Base-by-base conservation (phyloP, 345 rosid genomes). In the Eutrema japonicum region DNA sequence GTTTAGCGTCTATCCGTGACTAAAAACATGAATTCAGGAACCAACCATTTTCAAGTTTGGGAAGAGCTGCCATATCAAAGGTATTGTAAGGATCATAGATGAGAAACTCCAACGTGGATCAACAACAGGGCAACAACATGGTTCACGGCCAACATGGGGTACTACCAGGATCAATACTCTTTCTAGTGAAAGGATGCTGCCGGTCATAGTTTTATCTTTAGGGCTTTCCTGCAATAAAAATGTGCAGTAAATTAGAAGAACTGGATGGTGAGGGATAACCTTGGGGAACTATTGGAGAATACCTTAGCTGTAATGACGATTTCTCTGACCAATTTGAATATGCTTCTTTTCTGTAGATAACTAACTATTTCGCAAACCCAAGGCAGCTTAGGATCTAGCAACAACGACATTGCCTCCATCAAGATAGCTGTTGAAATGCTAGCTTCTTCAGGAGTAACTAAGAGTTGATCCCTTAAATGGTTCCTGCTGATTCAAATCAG, bases 61-160 rank as follows among this genome's bases (percentile, higher is more conserved):
- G 76, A 92, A 89, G 59, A 79, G 80, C 78, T 76, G 70, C 98
- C 98, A 95, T 72, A 92, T 73, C 77, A 92, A 84, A 74, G 99
- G 96, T 58, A 92, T 66, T 53, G 99, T 90, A 51, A 95, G 87
- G 77, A 95, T 93, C 78, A 88, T 97, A 36, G 89, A 92, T 7
- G 83, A 79, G 85, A 95, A 90, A 83, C 91, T 92, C 83, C 85
- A 77, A 36, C 54, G 72, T 26, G 96, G 87, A 81, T 90, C 91
- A 66, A 83, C 63, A 76, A 33, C 79, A 68, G 85, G 83, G 81
- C 99, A 95, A 64, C 72, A 78, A 76, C 97, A 89, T 52, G 88
- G 86, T 72, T 73, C 72, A 77, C 76, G 78, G 61, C 96, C 91
- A 74, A 78, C 70, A 77, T 95, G 99, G 70, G 85, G 78, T 64